Conservation (phyloP, 192 early-diverging fungal genomes). For the Rhizophlyctis rosea region DNA sequence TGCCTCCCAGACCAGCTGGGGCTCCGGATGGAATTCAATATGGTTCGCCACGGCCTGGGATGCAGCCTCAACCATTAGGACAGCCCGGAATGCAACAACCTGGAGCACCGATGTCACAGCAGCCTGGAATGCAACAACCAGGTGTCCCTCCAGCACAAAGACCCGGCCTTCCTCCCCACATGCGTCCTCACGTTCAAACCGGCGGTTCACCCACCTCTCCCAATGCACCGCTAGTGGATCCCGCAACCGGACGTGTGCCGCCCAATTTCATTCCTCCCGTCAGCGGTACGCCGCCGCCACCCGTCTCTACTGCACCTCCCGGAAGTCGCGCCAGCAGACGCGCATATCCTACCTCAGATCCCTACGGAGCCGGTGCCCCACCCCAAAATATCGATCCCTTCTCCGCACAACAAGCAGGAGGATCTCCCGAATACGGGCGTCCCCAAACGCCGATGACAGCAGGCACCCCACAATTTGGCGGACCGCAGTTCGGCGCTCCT, state of each 20-base stretch:
- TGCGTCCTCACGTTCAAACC: neutral
- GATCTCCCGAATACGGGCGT: too few species aligned
- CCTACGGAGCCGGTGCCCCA: conserved; percentile 8
- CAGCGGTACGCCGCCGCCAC: conserved; percentile 23
- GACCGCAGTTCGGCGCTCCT: neutral
- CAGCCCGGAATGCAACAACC: conserved; percentile 14
- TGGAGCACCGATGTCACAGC: neutral
- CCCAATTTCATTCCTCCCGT: conserved; percentile 24
- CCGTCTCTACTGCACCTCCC: conserved; percentile 21
- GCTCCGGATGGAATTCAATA: too few species aligned
- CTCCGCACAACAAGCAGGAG: conserved; percentile 12
- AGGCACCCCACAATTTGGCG: conserved; percentile 11
- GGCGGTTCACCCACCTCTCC: neutral
- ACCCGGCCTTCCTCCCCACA: neutral
- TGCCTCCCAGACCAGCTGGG: too few species aligned
- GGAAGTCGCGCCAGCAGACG: conserved; percentile 17
- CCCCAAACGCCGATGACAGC: conserved; percentile 15
- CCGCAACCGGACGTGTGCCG: conserved; percentile 5
- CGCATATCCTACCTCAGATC: conserved; percentile 24
- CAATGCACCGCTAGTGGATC: neutral
- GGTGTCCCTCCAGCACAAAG: neutral
- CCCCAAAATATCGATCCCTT: conserved; percentile 22
- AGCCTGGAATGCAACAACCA: neutral
- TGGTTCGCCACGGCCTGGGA: too few species aligned
- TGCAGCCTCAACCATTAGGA: too few species aligned